Conservation (phyloP, 805 yeast species). For the Lipomyces starkeyi region DNA sequence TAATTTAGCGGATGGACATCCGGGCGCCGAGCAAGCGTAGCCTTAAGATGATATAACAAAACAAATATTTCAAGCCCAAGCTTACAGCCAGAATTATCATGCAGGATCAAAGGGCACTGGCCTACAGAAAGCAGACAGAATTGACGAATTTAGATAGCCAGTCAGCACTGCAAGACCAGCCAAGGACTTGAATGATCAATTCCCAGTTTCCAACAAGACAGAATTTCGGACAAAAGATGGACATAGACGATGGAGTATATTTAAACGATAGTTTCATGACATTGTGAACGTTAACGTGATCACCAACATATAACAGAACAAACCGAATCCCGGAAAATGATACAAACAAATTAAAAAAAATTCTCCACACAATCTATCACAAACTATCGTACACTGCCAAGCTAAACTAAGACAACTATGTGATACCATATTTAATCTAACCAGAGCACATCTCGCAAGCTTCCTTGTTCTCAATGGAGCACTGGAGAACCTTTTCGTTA, state of each 20-base stretch:
- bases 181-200: too few relatives aligned
- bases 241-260: background rate
- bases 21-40: too few relatives aligned
- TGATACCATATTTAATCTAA: slow-evolving; percentile 46
- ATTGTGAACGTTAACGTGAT: background rate
- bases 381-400: slow-evolving; percentile 2
- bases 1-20: too few relatives aligned
- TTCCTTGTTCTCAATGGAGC: slow-evolving; percentile 96
- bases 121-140: too few relatives aligned
- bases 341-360: background rate
- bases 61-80: too few relatives aligned
- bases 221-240: background rate
- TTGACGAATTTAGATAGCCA: too few relatives aligned
- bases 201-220: too few relatives aligned
- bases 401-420: background rate
- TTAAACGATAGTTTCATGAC: background rate
- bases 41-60: too few relatives aligned
- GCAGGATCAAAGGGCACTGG: too few relatives aligned
- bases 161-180: too few relatives aligned
- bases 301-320: background rate
- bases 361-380: background rate
- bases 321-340: background rate
- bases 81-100: too few relatives aligned
- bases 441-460: slow-evolving; percentile 99
- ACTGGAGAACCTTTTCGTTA: slow-evolving; percentile 92